These are phyloP conservation scores for Suhomyces prunicola DNA, from an alignment of 805 yeast genomes.

Conservation along the genomic window DNA sequence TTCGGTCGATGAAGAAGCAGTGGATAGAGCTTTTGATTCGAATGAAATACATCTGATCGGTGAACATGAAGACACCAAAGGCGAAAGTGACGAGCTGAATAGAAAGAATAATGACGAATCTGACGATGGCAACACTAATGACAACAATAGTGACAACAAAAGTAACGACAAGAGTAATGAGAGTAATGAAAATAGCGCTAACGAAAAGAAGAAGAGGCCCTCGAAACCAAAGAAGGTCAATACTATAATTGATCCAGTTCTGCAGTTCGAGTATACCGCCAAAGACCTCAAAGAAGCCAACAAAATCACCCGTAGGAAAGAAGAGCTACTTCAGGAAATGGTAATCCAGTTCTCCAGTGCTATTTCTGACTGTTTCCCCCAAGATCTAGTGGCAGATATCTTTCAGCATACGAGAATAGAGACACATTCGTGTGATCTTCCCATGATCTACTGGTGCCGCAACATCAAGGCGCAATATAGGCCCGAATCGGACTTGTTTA, in stretches of 20 bases:
- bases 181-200: not conserved
- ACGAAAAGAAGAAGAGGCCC: not conserved
- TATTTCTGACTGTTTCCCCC: conserved; percentile 22
- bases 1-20: not conserved
- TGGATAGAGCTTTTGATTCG: not conserved
- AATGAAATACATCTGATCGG: not conserved
- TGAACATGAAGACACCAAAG: not conserved
- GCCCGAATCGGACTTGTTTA: conserved; percentile 45
- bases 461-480: conserved; percentile 49
- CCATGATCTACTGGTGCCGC: conserved; percentile 53
- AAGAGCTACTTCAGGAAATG: conserved; percentile 51
- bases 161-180: not conserved
- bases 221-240: not conserved
- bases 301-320: conserved; percentile 40
- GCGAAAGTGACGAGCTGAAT: not conserved
- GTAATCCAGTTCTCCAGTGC: conserved; percentile 38
- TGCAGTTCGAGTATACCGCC: conserved; percentile 14
- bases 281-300: conserved; percentile 37
- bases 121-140: not conserved
- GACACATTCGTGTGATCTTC: conserved; percentile 27
- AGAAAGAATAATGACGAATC: not conserved
- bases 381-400: conserved; percentile 1
- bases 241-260: conserved; percentile 6
- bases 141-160: not conserved
- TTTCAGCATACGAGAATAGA: conserved; percentile 22